A percentile compares a stretch with the other conserved stretches of the same genome.
Conservation (phyloP, 495 filamentous ascomycete species). For the Penicillium pulvis region DNA sequence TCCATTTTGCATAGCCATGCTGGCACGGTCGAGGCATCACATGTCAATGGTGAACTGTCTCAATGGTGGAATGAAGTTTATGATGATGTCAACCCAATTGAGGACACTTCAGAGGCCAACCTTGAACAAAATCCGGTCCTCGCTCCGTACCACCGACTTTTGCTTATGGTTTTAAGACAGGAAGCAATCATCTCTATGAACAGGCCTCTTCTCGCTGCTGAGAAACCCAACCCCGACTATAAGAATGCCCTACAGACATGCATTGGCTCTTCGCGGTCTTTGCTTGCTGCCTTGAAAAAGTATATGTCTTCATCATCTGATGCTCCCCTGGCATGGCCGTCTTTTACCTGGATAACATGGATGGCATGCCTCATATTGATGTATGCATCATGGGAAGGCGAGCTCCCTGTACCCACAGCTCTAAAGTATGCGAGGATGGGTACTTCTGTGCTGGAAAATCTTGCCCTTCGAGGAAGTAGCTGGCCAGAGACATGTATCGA, state of each 20-base stretch:
- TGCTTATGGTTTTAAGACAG: slow-evolving; percentile 40
- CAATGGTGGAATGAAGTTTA: slow-evolving; percentile 53
- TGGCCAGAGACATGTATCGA: slow-evolving; percentile 48
- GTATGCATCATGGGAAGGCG: slow-evolving; percentile 45
- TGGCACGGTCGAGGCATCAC: slow-evolving; percentile 33
- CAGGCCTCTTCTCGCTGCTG: slow-evolving; percentile 42
- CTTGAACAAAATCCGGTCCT: slow-evolving; percentile 9
- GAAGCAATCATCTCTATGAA: slow-evolving; percentile 51
- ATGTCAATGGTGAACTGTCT: slow-evolving; percentile 40
- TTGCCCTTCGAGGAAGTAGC: slow-evolving; percentile 37
- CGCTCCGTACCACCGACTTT: slow-evolving; percentile 37
- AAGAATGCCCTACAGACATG: slow-evolving; percentile 47
- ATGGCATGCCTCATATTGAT: slow-evolving; percentile 52
- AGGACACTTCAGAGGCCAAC: slow-evolving; percentile 18
- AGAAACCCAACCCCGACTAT: slow-evolving; percentile 39
- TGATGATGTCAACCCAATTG: slow-evolving; percentile 41
- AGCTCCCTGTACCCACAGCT: slow-evolving; percentile 33
- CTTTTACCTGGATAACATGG: slow-evolving; percentile 52
- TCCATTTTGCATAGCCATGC: slow-evolving; percentile 43
- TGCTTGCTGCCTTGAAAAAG: slow-evolving; percentile 36
- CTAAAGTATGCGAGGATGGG: slow-evolving; percentile 39
- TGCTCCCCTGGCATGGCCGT: slow-evolving; percentile 44
- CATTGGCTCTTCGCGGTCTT: slow-evolving; percentile 44
- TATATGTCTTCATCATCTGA: slow-evolving; percentile 27
- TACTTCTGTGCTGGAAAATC: slow-evolving; percentile 35